Evolutionary conservation across 192 early-diverging fungal species (phyloP).

Genomic region (Dispira simplex): DNA sequence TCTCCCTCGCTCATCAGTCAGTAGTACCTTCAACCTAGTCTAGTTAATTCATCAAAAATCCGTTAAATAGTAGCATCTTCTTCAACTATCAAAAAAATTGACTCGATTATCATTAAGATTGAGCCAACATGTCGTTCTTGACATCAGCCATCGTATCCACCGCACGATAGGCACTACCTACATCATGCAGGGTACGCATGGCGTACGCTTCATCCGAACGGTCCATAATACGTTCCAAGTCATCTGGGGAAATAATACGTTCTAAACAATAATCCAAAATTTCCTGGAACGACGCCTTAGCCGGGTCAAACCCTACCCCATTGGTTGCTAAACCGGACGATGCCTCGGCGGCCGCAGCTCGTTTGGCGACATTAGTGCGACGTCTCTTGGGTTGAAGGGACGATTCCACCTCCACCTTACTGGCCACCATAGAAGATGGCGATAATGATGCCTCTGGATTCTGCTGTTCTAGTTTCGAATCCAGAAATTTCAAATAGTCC

Average conservation of each 20-base stretch:
- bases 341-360: not conserved
- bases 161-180: not conserved
- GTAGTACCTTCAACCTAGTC: not conserved
- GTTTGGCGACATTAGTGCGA: not conserved
- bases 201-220: conserved; percentile 23
- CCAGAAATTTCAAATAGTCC: not conserved
- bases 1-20: not conserved
- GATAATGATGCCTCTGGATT: conserved; percentile 4
- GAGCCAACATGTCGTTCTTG: conserved; percentile 23
- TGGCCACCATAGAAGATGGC: not conserved
- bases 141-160: conserved; percentile 12
- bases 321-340: not conserved
- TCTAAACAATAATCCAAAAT: conserved; percentile 11
- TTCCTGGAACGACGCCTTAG: not conserved
- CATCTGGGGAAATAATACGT: conserved; percentile 24
- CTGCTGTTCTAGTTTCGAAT: not conserved
- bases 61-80: not conserved
- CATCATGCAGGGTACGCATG: not conserved
- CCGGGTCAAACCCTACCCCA: not conserved
- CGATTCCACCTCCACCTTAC: not conserved
- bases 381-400: not conserved
- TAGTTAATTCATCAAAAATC: not conserved
- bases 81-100: not conserved
- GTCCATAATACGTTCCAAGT: conserved; percentile 25
- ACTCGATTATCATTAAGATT: not conserved